phyloP scores from a whole-genome alignment of 371 early-diverging fungal species.

The Lichtheimia hyalospora region DNA sequence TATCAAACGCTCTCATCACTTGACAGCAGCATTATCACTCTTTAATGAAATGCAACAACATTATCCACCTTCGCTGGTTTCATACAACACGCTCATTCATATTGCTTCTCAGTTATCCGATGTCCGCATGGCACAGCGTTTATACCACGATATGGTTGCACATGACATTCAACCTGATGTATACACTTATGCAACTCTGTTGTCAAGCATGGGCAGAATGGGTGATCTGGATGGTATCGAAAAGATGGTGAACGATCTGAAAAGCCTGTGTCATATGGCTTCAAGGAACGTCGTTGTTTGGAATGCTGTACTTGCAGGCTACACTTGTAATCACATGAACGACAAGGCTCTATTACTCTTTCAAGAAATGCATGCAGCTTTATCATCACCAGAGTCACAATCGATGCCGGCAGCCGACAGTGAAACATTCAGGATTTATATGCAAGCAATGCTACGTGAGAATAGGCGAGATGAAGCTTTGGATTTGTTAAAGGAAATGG shows the following conservation, averaged over 20 bases:
- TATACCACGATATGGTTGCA: constrained; percentile 49
- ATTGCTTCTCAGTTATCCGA: constrained; percentile 43
- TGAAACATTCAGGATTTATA: constrained; percentile 36
- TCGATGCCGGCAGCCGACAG: constrained; percentile 31
- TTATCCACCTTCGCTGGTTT: constrained; percentile 19
- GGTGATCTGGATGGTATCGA: constrained; percentile 40
- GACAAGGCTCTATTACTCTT: constrained; percentile 34
- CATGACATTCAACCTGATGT: constrained; percentile 32
- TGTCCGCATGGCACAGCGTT: constrained; percentile 40
- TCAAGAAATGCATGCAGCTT: constrained; percentile 16
- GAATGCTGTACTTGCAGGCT: constrained; percentile 40
- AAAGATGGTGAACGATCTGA: constrained; percentile 25
- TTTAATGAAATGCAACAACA: constrained; percentile 36
- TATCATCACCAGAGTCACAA: constrained; percentile 2
- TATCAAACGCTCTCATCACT: constrained; percentile 24
- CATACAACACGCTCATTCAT: constrained; percentile 43
- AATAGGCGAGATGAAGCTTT: constrained; percentile 22
- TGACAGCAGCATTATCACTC: constrained; percentile 37
- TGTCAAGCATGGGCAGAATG: constrained; percentile 33
- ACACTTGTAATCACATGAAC: constrained; percentile 20
- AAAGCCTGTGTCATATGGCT: constrained; percentile 8
- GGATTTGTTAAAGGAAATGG: constrained; percentile 20
- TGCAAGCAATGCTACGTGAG: constrained; percentile 25
- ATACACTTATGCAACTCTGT: constrained; percentile 40
- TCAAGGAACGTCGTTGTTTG: constrained; percentile 28